Evolutionary conservation across 768 basidiomycete genomes (phyloP).

Genomic region (Amanita fuliginea): DNA sequence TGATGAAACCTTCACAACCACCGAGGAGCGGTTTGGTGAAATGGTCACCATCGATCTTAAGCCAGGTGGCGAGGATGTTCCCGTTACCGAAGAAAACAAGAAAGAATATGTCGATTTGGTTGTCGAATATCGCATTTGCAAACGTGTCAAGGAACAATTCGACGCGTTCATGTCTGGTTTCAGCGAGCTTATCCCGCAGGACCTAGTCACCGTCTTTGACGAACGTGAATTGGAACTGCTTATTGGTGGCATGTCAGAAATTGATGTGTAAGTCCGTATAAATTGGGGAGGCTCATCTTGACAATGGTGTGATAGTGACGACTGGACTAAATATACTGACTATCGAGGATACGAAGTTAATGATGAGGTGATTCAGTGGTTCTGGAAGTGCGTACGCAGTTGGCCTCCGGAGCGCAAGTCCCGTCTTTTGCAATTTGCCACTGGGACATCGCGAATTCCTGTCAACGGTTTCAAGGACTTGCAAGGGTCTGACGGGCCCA

Average conservation of each 20-base stretch:
- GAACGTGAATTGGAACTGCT: constrained; percentile 95
- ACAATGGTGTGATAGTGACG: constrained; percentile 47
- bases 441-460: constrained; percentile 92
- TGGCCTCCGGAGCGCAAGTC: constrained; percentile 99
- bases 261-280: constrained; percentile 74
- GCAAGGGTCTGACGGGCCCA: constrained; percentile 94
- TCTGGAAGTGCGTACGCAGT: constrained; percentile 97
- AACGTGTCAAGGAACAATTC: constrained; percentile 97
- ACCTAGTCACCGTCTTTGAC: constrained; percentile 96
- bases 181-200: constrained; percentile 97
- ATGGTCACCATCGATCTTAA: constrained; percentile 95
- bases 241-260: constrained; percentile 99
- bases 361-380: constrained; percentile 98
- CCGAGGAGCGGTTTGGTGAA: constrained; percentile 97
- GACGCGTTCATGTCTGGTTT: constrained; percentile 99
- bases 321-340: constrained; percentile 99
- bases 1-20: constrained; percentile 95
- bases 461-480: constrained; percentile 99
- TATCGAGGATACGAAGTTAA: constrained; percentile 94
- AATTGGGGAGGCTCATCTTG: neutral
- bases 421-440: constrained; percentile 91
- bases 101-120: constrained; percentile 93
- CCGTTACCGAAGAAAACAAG: constrained; percentile 97
- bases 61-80: constrained; percentile 72
- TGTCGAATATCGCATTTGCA: constrained; percentile 95